phyloP scores from a whole-genome alignment of 2,329 filamentous ascomycete genomes.

The Metarhizium humberi region DNA sequence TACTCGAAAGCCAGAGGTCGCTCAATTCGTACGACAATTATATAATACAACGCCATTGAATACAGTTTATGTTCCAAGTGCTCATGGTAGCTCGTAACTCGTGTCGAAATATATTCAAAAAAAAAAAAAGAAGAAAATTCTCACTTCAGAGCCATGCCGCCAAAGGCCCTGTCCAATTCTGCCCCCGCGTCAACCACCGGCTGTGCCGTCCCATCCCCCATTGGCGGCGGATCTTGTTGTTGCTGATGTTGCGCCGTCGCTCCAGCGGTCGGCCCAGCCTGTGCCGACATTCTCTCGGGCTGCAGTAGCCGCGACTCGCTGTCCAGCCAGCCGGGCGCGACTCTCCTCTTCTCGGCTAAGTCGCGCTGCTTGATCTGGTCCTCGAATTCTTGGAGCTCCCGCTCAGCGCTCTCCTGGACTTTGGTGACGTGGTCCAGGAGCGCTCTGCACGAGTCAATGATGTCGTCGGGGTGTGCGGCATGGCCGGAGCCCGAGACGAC shows the following conservation, averaged over 20 bases:
- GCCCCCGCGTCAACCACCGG: conserved; percentile 36
- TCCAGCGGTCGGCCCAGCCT: conserved; percentile 13
- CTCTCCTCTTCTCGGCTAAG: conserved; percentile 67
- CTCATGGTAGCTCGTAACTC: conserved; percentile 1
- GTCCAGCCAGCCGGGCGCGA: conserved; percentile 75
- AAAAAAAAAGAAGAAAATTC: background rate
- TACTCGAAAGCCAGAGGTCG: background rate
- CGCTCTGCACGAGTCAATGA: conserved; percentile 70
- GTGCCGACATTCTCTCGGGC: conserved; percentile 46
- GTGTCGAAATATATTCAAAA: background rate
- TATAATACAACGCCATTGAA: background rate
- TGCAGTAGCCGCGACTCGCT: conserved; percentile 60
- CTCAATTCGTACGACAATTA: background rate
- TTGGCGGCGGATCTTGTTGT: background rate
- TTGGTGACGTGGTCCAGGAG: conserved; percentile 67
- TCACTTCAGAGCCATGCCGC: conserved; percentile 30
- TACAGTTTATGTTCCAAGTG: too few species aligned
- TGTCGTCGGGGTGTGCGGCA: conserved; percentile 78
- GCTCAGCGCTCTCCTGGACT: conserved; percentile 58
- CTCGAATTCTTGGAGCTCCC: conserved; percentile 61
- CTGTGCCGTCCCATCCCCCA: conserved; percentile 6
- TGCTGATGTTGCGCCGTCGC: background rate
- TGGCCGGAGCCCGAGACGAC: conserved; percentile 71
- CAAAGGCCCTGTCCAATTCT: conserved; percentile 51
- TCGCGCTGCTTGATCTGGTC: conserved; percentile 55